Evolutionary conservation across 106 monocot species (phyloP), one percentile per base, ranked within the genome.

Genomic region (Hemerocallis citrina): DNA sequence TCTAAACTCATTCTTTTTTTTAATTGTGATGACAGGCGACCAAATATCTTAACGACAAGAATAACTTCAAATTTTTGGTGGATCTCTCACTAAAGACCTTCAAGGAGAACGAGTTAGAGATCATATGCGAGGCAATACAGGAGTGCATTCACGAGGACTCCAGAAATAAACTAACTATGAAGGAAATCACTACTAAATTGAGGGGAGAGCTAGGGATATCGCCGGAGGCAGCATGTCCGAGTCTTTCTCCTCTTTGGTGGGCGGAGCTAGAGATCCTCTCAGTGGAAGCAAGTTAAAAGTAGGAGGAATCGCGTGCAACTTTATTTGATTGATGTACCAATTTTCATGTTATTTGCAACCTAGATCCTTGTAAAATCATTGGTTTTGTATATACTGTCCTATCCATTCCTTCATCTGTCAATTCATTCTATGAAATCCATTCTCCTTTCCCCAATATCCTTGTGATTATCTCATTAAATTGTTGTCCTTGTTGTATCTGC

Each of bases 221-320:
- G 3, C 85, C 92, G 0, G 92, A 88, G 39, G 77, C 85, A n/a
- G 98, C 92, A 27, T 58, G 44, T 0, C 98, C 98, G 3, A 74
- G 75, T 47, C 67, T 82, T 16, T 99, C 98, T 56, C 98, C 98
- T 0, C 92, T 92, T 41, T 99, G 98, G 98, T 99, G 98, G 98
- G 98, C 98, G 28, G 98, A 99, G 65, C 88, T 99, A 32, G 98
- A 99, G 70, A 92, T 99, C 65, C 85, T 99, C 14, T 85, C 92
- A 4, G 79, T 83, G 6, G 98, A 99, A 78, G 92, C 98, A 43
- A 85, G 82, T 62, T 99, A 60, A n/a, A n/a, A n/a, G n/a, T n/a
- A 74, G 60, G 7, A 38, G 11, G 11, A 11, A 38, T 5, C 37
- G 5, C 5, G 7, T 11, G 37, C 37, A 38, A 43, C 21, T 54